Conservation (phyloP, 257 asterid genomes). For the Thymus quinquecostatus region DNA sequence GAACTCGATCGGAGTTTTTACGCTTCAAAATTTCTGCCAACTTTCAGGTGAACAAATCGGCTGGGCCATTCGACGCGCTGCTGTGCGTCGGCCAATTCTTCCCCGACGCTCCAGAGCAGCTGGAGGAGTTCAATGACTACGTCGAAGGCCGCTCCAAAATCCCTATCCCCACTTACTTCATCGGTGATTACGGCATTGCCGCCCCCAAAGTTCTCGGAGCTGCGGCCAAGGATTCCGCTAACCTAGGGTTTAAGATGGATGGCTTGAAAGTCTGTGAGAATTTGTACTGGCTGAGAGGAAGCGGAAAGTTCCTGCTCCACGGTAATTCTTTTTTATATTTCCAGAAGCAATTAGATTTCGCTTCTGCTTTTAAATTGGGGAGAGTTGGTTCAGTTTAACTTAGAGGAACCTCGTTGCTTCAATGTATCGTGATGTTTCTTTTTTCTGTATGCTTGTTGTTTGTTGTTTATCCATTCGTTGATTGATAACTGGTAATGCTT, state of each 20-base stretch:
- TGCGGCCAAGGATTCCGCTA: constrained; percentile 65
- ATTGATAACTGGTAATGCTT: background rate
- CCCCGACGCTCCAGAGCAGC: constrained; percentile 69
- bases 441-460: background rate
- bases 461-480: constrained; percentile 13
- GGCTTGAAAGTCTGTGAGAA: constrained; percentile 82
- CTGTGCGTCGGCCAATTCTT: constrained; percentile 95
- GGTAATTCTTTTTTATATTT: constrained; percentile 41
- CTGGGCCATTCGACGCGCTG: constrained; percentile 96
- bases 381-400: constrained; percentile 11
- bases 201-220: constrained; percentile 61
- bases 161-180: constrained; percentile 84
- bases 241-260: constrained; percentile 94
- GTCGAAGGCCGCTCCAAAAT: constrained; percentile 67
- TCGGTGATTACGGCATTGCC: constrained; percentile 89
- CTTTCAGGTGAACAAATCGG: constrained; percentile 88
- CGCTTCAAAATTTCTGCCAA: constrained; percentile 9
- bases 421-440: background rate
- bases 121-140: constrained; percentile 80
- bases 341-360: background rate
- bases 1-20: background rate
- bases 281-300: constrained; percentile 88
- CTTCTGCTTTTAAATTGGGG: background rate
- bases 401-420: background rate
- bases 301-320: constrained; percentile 84